Conservation (phyloP, 192 early-diverging fungal genomes). For the Coemansia sp. region DNA sequence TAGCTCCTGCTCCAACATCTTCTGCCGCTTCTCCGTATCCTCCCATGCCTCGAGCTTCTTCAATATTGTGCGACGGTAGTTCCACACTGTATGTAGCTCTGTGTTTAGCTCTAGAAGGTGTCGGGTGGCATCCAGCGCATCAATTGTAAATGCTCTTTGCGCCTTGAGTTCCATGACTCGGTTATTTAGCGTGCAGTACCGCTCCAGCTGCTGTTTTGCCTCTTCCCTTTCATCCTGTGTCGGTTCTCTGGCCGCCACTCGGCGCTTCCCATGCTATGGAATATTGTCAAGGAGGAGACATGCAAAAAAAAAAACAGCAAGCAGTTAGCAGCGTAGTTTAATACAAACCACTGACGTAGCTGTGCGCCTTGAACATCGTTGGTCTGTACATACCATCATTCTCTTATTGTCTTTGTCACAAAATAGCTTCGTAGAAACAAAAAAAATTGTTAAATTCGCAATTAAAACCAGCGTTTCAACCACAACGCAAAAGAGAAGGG, state of each 20-base stretch:
- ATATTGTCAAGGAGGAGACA: constrained; percentile 3
- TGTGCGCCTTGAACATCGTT: too few species aligned
- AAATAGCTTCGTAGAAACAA: too few species aligned
- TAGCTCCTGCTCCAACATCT: constrained; percentile 61
- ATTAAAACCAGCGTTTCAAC: too few species aligned
- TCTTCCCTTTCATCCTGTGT: constrained; percentile 33
- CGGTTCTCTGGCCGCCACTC: constrained; percentile 27
- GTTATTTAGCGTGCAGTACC: constrained; percentile 42
- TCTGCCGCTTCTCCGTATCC: constrained; percentile 13
- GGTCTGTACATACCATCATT: too few species aligned
- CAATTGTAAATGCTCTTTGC: constrained; percentile 21
- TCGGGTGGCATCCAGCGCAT: constrained; percentile 66
- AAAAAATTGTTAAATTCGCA: too few species aligned
- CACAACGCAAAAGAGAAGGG: too few species aligned
- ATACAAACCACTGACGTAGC: too few species aligned
- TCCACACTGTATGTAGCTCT: constrained; percentile 95
- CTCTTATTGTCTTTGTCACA: too few species aligned
- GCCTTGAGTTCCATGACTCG: constrained; percentile 26
- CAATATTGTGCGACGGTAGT: constrained; percentile 79
- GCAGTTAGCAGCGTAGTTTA: too few species aligned
- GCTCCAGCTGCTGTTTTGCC: constrained; percentile 28
- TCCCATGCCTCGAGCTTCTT: constrained; percentile 15
- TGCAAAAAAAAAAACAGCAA: too few species aligned
- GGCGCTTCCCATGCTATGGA: constrained; percentile 41
- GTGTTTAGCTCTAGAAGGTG: constrained; percentile 78